Percentiles rank a stretch among this genome's conserved stretches.
phyloP scores from a whole-genome alignment of 2,329 filamentous ascomycete genomes.

The Botrytis fabae region DNA sequence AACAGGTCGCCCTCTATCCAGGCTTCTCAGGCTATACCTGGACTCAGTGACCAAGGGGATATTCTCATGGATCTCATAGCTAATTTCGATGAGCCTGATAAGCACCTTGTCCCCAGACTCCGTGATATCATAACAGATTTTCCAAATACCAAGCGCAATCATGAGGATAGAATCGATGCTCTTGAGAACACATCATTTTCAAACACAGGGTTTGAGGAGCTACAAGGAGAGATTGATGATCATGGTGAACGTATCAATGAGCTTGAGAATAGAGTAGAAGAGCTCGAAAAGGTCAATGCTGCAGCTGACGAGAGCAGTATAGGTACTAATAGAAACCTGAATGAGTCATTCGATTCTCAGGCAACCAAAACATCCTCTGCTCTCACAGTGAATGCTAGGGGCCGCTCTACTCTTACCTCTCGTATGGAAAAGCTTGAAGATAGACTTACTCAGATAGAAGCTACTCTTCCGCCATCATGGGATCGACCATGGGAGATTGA shows the following conservation, averaged over 20 bases:
- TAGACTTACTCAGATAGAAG: constrained; percentile 37
- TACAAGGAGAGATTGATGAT: constrained; percentile 66
- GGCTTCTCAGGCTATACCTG: neutral
- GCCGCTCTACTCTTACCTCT: constrained; percentile 42
- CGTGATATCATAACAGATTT: constrained; percentile 32
- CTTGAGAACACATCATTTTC: constrained; percentile 72
- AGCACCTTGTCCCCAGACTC: constrained; percentile 32
- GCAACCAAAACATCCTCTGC: constrained; percentile 43
- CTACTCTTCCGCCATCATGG: constrained; percentile 54
- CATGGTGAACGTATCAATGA: constrained; percentile 68
- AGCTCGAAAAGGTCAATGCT: constrained; percentile 58
- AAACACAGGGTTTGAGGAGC: constrained; percentile 64
- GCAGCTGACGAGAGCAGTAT: constrained; percentile 39
- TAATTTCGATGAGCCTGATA: constrained; percentile 20
- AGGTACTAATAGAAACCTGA: constrained; percentile 28
- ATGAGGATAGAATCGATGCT: constrained; percentile 65
- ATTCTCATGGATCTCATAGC: constrained; percentile 10
- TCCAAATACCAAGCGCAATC: constrained; percentile 39
- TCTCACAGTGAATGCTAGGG: constrained; percentile 42
- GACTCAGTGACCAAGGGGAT: neutral
- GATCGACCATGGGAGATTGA: constrained; percentile 71
- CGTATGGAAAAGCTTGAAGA: constrained; percentile 51
- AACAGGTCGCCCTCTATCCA: neutral
- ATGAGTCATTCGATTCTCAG: constrained; percentile 38
- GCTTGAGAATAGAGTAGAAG: constrained; percentile 63